Evolutionary conservation across 2,329 filamentous ascomycete genomes (phyloP).

Genomic region (Helotiales sp.): DNA sequence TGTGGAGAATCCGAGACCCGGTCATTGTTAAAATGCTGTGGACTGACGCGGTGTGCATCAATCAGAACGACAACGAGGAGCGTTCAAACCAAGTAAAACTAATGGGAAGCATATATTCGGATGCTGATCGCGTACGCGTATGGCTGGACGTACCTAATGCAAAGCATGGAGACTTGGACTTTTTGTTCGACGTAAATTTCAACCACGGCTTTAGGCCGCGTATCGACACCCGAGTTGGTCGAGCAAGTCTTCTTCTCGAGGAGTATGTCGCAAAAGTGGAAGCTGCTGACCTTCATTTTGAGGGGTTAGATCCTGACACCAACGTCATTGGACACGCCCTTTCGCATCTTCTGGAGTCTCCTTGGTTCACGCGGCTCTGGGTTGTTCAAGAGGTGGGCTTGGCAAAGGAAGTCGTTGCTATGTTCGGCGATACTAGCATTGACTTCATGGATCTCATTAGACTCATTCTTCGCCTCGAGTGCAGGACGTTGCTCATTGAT

Average conservation of each 20-base stretch:
- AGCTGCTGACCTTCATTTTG: background rate
- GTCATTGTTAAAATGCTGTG: background rate
- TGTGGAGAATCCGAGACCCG: conserved; percentile 6
- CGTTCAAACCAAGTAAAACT: background rate
- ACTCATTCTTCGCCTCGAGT: conserved; percentile 8
- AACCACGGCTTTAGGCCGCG: background rate
- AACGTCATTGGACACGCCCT: background rate
- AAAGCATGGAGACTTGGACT: background rate
- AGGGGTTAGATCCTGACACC: conserved; percentile 3
- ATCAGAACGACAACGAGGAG: background rate
- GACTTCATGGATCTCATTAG: conserved; percentile 10
- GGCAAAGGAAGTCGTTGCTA: conserved; percentile 3
- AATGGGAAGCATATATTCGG: background rate
- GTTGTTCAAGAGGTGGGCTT: conserved; percentile 10
- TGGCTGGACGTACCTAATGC: background rate
- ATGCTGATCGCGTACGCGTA: background rate
- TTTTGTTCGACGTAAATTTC: conserved; percentile 1
- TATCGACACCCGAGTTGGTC: background rate
- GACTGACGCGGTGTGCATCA: conserved; percentile 1
- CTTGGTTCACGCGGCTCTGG: conserved; percentile 6
- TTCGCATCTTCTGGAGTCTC: conserved; percentile 7
- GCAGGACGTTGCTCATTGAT: conserved; percentile 10
- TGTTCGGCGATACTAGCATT: conserved; percentile 3
- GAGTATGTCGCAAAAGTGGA: conserved; percentile 5
- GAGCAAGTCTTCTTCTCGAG: conserved; percentile 2